Conservation (phyloP, 371 early-diverging fungal genomes). For the Circinella minor region DNA sequence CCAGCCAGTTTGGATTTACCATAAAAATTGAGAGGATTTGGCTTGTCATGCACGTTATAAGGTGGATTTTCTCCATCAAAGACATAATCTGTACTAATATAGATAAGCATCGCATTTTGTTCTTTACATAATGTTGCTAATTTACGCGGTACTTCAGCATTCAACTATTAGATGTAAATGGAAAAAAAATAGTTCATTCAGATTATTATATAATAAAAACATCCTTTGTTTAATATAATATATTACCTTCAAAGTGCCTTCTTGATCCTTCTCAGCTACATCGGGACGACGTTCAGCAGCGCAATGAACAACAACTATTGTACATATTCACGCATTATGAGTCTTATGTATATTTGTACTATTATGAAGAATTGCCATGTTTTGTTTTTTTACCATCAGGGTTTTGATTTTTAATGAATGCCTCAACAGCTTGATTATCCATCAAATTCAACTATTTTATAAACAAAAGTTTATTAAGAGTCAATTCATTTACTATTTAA, state of each 20-base stretch:
- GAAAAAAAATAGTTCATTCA: not conserved
- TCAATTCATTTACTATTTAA: constrained; percentile 1
- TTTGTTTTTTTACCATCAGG: constrained; percentile 60
- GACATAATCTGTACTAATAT: constrained; percentile 93
- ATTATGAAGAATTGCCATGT: not conserved
- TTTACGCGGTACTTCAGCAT: constrained; percentile 64
- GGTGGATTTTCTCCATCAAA: constrained; percentile 87
- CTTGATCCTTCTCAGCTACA: constrained; percentile 72
- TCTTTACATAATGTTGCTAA: constrained; percentile 61
- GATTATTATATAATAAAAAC: not conserved
- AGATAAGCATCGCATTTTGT: constrained; percentile 63
- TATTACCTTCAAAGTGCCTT: constrained; percentile 56
- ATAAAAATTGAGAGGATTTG: constrained; percentile 85
- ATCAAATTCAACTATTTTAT: constrained; percentile 68
- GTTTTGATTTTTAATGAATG: constrained; percentile 58
- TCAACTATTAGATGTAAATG: constrained; percentile 48
- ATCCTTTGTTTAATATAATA: not conserved
- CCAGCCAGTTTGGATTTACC: constrained; percentile 78
- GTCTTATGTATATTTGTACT: not conserved
- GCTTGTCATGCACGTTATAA: constrained; percentile 69
- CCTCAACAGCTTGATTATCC: constrained; percentile 53
- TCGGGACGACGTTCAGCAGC: constrained; percentile 91
- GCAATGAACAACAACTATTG: constrained; percentile 75
- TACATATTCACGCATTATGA: not conserved
- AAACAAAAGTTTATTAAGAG: not conserved